Conservation (phyloP, 2,329 filamentous ascomycete species). For the Fusarium sp. region DNA sequence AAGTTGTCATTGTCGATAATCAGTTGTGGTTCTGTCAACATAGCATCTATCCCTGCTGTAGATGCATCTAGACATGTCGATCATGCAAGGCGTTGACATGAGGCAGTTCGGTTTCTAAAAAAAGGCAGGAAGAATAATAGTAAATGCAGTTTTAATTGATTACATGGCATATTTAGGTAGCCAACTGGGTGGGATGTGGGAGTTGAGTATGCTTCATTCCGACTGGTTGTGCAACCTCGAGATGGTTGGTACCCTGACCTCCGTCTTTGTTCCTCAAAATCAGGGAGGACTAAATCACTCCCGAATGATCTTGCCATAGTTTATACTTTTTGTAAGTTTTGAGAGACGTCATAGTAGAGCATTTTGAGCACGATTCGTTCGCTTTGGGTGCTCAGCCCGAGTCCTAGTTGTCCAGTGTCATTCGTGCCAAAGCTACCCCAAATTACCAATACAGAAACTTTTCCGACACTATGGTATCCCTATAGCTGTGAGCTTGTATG, state of each 20-base stretch:
- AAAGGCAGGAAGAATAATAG: neutral
- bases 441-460: neutral
- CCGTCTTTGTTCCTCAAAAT: neutral
- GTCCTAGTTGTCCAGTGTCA: neutral
- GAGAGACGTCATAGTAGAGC: neutral
- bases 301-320: neutral
- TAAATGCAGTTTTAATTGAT: constrained; percentile 22
- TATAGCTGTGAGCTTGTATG: neutral
- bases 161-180: constrained; percentile 9
- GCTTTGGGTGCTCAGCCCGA: neutral
- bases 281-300: neutral
- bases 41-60: constrained; percentile 21
- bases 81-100: constrained; percentile 28
- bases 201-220: constrained; percentile 16
- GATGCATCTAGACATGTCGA: constrained; percentile 30
- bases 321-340: neutral
- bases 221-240: constrained; percentile 14
- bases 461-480: neutral
- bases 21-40: constrained; percentile 9
- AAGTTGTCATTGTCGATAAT: neutral
- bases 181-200: constrained; percentile 14
- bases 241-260: constrained; percentile 7
- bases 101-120: constrained; percentile 14
- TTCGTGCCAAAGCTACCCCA: neutral
- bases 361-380: neutral